Evolutionary conservation across 805 yeast species (phyloP).

Genomic region (Candida methanosorbosa): DNA sequence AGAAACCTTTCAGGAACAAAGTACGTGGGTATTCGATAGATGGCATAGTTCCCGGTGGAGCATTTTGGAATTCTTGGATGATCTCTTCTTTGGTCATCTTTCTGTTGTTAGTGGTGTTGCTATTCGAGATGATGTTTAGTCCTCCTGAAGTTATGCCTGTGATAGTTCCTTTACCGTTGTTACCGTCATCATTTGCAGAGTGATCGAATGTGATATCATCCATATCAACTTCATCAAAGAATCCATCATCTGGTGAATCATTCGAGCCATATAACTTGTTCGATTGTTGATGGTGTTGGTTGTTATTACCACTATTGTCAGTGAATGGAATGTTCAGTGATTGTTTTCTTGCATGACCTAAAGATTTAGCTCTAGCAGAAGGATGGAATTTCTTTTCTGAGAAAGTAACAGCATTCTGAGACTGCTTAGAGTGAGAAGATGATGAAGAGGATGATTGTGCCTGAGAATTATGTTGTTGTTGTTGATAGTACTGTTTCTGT

Average conservation of each 20-base stretch:
- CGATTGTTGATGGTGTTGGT: slow-evolving; percentile 8
- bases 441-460: slow-evolving; percentile 4
- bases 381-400: slow-evolving; percentile 46
- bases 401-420: slow-evolving; percentile 22
- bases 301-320: slow-evolving; percentile 8
- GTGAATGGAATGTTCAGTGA: slow-evolving; percentile 34
- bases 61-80: slow-evolving; percentile 34
- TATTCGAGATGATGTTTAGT: neutral
- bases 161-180: neutral
- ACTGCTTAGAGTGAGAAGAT: slow-evolving; percentile 4
- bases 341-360: slow-evolving; percentile 70
- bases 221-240: slow-evolving; percentile 48
- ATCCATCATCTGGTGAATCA: slow-evolving; percentile 47
- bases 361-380: slow-evolving; percentile 80
- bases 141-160: neutral
- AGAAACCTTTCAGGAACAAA: slow-evolving; percentile 84
- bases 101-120: slow-evolving; percentile 5
- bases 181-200: slow-evolving; percentile 12
- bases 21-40: slow-evolving; percentile 92
- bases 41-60: slow-evolving; percentile 78
- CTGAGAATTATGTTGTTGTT: slow-evolving; percentile 15
- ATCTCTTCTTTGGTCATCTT: slow-evolving; percentile 40
- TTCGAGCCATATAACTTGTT: slow-evolving; percentile 27
- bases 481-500: slow-evolving; percentile 2
- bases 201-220: slow-evolving; percentile 24